These are phyloP conservation scores for Aspergillus cavernicola DNA, from an alignment of 495 filamentous ascomycete species.

Conservation along the genomic window DNA sequence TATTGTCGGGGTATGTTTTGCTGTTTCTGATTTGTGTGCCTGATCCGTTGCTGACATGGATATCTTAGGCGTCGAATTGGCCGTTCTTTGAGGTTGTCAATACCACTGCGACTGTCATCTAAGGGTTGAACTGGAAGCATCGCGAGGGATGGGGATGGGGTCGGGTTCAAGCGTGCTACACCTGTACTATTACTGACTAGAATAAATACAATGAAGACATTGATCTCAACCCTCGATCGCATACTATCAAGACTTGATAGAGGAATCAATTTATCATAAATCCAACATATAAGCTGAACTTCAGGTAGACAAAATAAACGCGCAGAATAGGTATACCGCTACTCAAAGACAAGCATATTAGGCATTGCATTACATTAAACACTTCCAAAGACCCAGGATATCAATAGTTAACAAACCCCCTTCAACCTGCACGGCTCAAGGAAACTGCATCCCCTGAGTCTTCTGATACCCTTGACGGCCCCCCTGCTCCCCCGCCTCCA, in stretches of 20 bases:
- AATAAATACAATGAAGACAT: neutral
- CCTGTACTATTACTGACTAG: neutral
- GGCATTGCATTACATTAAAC: no score
- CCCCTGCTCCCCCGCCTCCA: neutral
- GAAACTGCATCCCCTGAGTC: constrained; percentile 4
- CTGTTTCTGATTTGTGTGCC: neutral
- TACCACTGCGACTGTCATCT: constrained; percentile 14
- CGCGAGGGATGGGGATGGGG: neutral
- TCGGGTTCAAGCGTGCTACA: no score
- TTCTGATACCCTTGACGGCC: neutral
- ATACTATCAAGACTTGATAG: no score
- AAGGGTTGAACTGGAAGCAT: neutral
- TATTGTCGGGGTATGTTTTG: constrained; percentile 33
- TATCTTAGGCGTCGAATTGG: constrained; percentile 16
- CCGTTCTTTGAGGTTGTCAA: constrained; percentile 22
- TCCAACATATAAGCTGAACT: no score
- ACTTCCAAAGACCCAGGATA: no score
- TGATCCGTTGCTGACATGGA: neutral
- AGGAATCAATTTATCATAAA: no score
- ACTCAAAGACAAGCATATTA: no score
- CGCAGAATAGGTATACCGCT: no score
- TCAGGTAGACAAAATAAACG: no score
- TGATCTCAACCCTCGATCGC: no score
- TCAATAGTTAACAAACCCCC: no score
- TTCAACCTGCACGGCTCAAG: neutral